These are phyloP conservation scores for Yamadazyma trypodendri DNA, from an alignment of 1,139 yeast species.

Conservation along the genomic window DNA sequence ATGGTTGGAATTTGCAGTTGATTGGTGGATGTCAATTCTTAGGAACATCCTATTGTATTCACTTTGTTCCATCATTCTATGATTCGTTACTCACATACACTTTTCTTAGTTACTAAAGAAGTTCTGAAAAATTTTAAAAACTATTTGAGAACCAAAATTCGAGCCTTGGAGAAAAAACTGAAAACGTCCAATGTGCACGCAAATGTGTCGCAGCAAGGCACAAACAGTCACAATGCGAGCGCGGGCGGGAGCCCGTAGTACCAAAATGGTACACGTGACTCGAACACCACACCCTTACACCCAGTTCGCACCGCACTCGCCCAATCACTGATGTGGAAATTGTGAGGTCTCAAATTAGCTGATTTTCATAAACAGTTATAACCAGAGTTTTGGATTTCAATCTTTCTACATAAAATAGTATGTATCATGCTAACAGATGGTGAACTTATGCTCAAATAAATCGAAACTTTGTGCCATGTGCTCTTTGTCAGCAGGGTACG, in stretches of 20 bases:
- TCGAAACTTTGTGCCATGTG: not conserved
- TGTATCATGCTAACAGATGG: not conserved
- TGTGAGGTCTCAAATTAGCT: slow-evolving; percentile 3
- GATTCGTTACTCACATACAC: slow-evolving; percentile 8
- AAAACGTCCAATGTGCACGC: slow-evolving; percentile 1
- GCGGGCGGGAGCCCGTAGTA: too few relatives aligned
- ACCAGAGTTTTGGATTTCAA: not conserved
- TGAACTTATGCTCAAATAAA: not conserved
- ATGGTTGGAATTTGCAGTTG: not conserved
- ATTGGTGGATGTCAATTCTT: not conserved
- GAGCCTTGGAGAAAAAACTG: slow-evolving; percentile 1
- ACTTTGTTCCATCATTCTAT: not conserved
- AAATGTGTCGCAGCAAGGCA: not conserved
- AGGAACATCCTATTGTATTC: not conserved
- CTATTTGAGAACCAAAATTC: slow-evolving; percentile 1
- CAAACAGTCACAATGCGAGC: slow-evolving; percentile 4
- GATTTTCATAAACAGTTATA: slow-evolving; percentile 5
- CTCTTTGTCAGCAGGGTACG: too few relatives aligned
- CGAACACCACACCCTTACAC: slow-evolving; percentile 3
- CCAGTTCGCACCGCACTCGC: slow-evolving; percentile 2
- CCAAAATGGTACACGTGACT: too few relatives aligned
- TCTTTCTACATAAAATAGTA: slow-evolving; percentile 2
- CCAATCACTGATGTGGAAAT: slow-evolving; percentile 3
- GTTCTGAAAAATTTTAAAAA: slow-evolving; percentile 11
- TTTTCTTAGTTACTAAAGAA: slow-evolving; percentile 9